Evolutionary conservation across 2,329 filamentous ascomycete genomes (phyloP).

Genomic region (Alternaria alternata): DNA sequence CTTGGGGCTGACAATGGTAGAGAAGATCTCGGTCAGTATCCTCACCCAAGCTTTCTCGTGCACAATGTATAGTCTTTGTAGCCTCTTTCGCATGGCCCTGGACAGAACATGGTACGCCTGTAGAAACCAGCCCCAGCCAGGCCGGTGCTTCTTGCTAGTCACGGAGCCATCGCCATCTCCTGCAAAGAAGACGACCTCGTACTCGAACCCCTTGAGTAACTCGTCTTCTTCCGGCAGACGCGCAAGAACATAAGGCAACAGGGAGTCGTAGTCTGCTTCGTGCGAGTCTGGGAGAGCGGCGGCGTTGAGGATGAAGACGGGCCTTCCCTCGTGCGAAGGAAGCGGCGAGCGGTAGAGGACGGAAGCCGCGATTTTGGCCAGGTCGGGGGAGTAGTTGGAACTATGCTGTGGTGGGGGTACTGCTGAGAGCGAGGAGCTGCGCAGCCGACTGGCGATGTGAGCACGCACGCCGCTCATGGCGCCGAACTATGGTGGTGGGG

Average conservation of each 20-base stretch:
- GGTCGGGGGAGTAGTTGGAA: constrained; percentile 57
- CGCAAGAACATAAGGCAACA: constrained; percentile 64
- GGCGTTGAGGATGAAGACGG: constrained; percentile 64
- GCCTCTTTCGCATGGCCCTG: constrained; percentile 62
- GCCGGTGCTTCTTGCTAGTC: constrained; percentile 58
- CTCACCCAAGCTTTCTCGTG: constrained; percentile 66
- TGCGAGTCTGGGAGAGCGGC: constrained; percentile 64
- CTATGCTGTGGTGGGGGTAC: constrained; percentile 57
- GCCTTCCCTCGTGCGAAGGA: constrained; percentile 58
- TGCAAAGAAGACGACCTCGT: constrained; percentile 66
- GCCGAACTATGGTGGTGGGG: constrained; percentile 8
- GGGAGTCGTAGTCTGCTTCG: constrained; percentile 62
- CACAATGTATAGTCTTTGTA: constrained; percentile 65
- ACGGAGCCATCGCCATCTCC: constrained; percentile 59
- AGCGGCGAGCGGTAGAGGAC: constrained; percentile 64
- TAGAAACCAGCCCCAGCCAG: constrained; percentile 65
- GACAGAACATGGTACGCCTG: constrained; percentile 65
- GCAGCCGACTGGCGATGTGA: constrained; percentile 49
- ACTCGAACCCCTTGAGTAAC: constrained; percentile 61
- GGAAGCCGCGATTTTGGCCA: constrained; percentile 60
- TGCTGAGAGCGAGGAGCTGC: constrained; percentile 56
- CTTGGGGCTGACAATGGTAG: constrained; percentile 65
- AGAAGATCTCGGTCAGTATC: constrained; percentile 64
- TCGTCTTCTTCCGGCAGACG: constrained; percentile 65
- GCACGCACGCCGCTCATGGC: constrained; percentile 50